phyloP scores from a whole-genome alignment of 148 eudicot species.

The Rhododendron simsii region DNA sequence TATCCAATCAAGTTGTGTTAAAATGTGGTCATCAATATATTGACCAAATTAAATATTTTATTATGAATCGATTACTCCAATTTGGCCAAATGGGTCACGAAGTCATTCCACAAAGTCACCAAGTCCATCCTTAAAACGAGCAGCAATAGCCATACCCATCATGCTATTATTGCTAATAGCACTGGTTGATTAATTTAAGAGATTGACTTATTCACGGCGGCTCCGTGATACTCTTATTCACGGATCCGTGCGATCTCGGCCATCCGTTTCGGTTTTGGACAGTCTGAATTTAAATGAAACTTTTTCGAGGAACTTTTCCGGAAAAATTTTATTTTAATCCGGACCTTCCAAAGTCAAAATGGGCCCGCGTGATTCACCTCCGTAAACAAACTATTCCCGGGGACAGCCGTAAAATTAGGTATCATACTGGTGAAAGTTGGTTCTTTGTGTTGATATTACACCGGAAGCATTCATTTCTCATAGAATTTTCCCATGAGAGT shows the following conservation, averaged over 20 bases:
- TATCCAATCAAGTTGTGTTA: neutral
- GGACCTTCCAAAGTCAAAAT: too few species aligned
- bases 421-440: neutral
- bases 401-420: neutral
- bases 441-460: neutral
- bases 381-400: too few species aligned
- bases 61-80: neutral
- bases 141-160: neutral
- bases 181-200: neutral
- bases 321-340: too few species aligned
- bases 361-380: too few species aligned
- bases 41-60: neutral
- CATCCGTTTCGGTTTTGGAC: too few species aligned
- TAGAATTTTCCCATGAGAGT: neutral
- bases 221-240: too few species aligned
- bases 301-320: too few species aligned
- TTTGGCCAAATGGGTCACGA: neutral
- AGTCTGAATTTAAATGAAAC: too few species aligned
- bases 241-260: too few species aligned
- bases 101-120: neutral
- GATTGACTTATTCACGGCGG: too few species aligned
- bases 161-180: too few species aligned
- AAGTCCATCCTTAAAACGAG: neutral
- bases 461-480: conserved; percentile 1
- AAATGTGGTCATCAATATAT: too few species aligned